These are phyloP conservation scores for Anthracocystis setariae DNA, from an alignment of 1,284 basidiomycete genomes.

Conservation along the genomic window DNA sequence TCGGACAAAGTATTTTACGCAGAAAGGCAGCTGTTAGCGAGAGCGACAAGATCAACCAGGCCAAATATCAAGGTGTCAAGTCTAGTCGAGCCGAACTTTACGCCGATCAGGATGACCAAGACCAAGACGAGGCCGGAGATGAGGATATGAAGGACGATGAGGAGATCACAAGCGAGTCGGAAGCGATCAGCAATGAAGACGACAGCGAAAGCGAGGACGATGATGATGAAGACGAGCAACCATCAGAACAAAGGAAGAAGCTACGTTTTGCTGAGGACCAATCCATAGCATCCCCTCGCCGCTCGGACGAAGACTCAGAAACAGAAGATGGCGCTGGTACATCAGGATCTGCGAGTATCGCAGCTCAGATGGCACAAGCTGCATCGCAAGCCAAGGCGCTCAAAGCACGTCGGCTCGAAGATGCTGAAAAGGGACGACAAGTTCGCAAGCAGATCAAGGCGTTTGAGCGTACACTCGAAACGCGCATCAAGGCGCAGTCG, in stretches of 20 bases:
- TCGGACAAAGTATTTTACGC: slow-evolving; percentile 50
- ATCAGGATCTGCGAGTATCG: slow-evolving; percentile 35
- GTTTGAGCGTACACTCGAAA: slow-evolving; percentile 57
- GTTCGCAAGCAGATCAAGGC: slow-evolving; percentile 58
- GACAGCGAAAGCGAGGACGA: slow-evolving; percentile 25
- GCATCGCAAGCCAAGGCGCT: slow-evolving; percentile 47
- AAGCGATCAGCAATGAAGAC: slow-evolving; percentile 7
- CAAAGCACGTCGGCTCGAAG: slow-evolving; percentile 45
- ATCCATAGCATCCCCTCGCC: neutral
- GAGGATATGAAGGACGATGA: slow-evolving; percentile 36
- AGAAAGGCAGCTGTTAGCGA: slow-evolving; percentile 54
- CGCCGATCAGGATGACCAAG: slow-evolving; percentile 33
- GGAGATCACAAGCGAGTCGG: neutral
- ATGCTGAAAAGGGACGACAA: slow-evolving; percentile 58
- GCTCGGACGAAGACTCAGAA: slow-evolving; percentile 2
- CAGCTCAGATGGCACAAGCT: slow-evolving; percentile 46
- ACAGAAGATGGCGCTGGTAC: slow-evolving; percentile 8
- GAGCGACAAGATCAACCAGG: slow-evolving; percentile 38
- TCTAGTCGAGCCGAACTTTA: slow-evolving; percentile 54
- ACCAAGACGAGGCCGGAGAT: slow-evolving; percentile 20
- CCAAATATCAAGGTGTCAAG: slow-evolving; percentile 52
- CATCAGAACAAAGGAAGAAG: slow-evolving; percentile 20
- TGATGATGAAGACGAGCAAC: slow-evolving; percentile 12
- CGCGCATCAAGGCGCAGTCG: slow-evolving; percentile 59
- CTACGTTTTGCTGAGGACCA: slow-evolving; percentile 29